A percentile compares a stretch with the other conserved stretches of the same genome.
Conservation (phyloP, 78 protist genomes). For the Pelomyxa schiedti region DNA sequence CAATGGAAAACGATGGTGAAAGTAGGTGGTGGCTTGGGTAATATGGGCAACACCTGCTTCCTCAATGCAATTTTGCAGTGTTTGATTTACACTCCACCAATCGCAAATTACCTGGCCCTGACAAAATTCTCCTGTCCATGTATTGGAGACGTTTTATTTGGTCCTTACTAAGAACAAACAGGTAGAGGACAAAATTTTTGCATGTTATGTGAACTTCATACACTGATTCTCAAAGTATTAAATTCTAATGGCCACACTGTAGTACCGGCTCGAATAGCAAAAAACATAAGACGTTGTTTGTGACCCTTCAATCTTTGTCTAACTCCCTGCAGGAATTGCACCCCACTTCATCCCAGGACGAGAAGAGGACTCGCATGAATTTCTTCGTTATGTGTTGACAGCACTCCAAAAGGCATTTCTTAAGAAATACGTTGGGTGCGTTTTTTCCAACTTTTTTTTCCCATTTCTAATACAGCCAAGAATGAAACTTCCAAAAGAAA, state of each 20-base stretch:
- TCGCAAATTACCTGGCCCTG: constrained; percentile 44
- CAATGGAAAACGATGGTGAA: neutral
- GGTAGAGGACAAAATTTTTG: constrained; percentile 31
- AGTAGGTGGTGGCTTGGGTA: constrained; percentile 17
- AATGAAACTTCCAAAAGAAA: neutral
- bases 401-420: constrained; percentile 37
- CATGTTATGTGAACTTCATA: constrained; percentile 33
- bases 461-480: neutral
- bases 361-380: constrained; percentile 76
- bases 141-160: too few species aligned
- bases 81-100: constrained; percentile 64
- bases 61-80: constrained; percentile 84
- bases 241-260: neutral
- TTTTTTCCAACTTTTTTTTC: neutral
- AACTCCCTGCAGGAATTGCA: constrained; percentile 8
- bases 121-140: constrained; percentile 5
- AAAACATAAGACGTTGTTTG: neutral
- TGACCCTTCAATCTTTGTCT: constrained; percentile 14
- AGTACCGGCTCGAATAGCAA: constrained; percentile 13
- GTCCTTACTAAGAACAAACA: neutral
- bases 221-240: neutral
- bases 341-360: constrained; percentile 41
- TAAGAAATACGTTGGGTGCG: neutral
- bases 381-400: constrained; percentile 50
- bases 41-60: constrained; percentile 90